Conservation (phyloP, 169 alveolate species). For the Cryptosporidium ubiquitum region DNA sequence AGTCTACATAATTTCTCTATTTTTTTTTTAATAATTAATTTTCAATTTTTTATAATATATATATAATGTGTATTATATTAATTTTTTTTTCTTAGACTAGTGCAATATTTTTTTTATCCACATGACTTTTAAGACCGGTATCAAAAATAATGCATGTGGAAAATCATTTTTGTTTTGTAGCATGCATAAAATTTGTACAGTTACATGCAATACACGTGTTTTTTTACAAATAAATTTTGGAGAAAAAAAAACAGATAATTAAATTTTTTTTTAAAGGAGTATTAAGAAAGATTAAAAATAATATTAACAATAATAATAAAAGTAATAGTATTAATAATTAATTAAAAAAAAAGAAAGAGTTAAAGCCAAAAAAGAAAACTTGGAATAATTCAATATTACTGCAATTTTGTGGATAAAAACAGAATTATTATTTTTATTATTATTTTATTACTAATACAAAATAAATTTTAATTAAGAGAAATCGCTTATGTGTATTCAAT, state of each 20-base stretch:
- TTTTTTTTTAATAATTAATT: not conserved
- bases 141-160: constrained; percentile 50
- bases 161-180: not conserved
- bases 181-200: constrained; percentile 18
- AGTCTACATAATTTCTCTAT: not conserved
- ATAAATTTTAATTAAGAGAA: not conserved
- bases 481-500: not conserved
- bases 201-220: constrained; percentile 57
- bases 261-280: not conserved
- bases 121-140: constrained; percentile 38
- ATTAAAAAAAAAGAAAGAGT: not conserved
- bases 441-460: too few species aligned
- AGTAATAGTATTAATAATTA: not conserved
- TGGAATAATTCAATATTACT: not conserved
- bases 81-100: not conserved
- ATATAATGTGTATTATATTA: too few species aligned
- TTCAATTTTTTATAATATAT: not conserved
- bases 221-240: not conserved
- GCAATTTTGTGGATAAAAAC: not conserved
- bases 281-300: not conserved
- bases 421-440: too few species aligned
- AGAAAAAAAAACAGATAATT: not conserved
- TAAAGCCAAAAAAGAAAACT: not conserved
- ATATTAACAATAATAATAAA: not conserved
- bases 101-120: constrained; percentile 16